Conservation (phyloP, 2,329 filamentous ascomycete genomes). For the Teratosphaeriaceae sp. region DNA sequence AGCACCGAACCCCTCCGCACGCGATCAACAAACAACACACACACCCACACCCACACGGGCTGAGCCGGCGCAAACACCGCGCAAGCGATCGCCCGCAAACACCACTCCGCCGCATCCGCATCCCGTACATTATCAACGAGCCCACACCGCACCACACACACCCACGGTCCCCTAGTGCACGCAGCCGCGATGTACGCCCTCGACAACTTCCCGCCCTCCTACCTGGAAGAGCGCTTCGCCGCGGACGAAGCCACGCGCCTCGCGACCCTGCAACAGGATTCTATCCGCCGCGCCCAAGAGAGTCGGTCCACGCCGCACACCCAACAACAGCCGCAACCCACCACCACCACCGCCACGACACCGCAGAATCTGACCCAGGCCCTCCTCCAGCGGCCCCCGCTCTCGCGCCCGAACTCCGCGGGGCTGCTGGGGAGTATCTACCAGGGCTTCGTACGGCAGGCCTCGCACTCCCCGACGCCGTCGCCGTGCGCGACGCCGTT, state of each 20-base stretch:
- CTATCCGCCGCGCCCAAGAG: no score
- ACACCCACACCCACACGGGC: background rate
- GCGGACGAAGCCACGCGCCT: constrained; percentile 19
- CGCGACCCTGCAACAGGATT: constrained; percentile 18
- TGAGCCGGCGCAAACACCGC: background rate
- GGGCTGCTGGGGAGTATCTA: constrained; percentile 24
- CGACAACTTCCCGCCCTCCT: constrained; percentile 25
- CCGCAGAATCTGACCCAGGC: constrained; percentile 10
- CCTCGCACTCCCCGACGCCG: constrained; percentile 6
- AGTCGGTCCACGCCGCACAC: constrained; percentile 11
- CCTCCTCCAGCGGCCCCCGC: constrained; percentile 16
- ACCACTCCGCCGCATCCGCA: no score
- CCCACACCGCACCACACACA: background rate
- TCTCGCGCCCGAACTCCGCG: constrained; percentile 15
- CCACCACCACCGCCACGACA: no score
- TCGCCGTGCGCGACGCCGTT: no score
- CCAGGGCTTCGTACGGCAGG: constrained; percentile 15
- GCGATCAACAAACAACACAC: background rate
- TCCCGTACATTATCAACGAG: background rate
- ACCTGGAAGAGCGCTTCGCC: constrained; percentile 26
- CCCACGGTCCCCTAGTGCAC: no score
- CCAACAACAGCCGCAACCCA: constrained; percentile 11
- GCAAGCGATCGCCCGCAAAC: background rate
- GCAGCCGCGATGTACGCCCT: constrained; percentile 25
- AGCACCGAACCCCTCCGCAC: background rate